Evolutionary conservation across 2,329 filamentous ascomycete species (phyloP).

Genomic region (Penicillium hordei): DNA sequence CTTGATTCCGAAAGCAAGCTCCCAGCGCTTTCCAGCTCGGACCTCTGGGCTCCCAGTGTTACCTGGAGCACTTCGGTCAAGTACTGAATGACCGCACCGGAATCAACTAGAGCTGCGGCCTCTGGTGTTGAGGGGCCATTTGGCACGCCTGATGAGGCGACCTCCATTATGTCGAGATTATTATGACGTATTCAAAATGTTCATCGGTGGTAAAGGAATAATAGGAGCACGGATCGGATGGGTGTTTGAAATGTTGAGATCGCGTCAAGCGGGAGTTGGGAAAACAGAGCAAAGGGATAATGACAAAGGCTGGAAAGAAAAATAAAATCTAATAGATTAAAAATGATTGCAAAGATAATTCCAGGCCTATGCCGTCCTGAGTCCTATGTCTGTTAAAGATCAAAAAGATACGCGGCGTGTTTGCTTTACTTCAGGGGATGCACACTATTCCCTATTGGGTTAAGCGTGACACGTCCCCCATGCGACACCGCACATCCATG

Average conservation of each 20-base stretch:
- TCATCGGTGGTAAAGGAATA: slow-evolving; percentile 34
- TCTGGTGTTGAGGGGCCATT: slow-evolving; percentile 38
- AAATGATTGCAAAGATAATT: slow-evolving; percentile 12
- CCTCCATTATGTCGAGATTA: slow-evolving; percentile 39
- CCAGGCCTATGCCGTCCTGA: slow-evolving; percentile 5
- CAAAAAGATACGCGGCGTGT: slow-evolving; percentile 25
- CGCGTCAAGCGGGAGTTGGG: slow-evolving; percentile 16
- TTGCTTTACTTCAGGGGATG: slow-evolving; percentile 29
- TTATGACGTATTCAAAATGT: slow-evolving; percentile 21
- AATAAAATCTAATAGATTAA: slow-evolving; percentile 21
- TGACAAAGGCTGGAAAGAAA: neutral
- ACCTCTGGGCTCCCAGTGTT: slow-evolving; percentile 70
- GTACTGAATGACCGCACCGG: slow-evolving; percentile 69
- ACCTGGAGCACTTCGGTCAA: slow-evolving; percentile 69
- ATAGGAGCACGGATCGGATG: slow-evolving; percentile 17
- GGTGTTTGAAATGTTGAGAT: slow-evolving; percentile 19
- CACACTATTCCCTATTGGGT: slow-evolving; percentile 15
- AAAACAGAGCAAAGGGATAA: slow-evolving; percentile 3
- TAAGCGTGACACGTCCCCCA: slow-evolving; percentile 21
- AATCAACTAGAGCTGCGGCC: slow-evolving; percentile 54
- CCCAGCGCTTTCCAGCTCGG: slow-evolving; percentile 76
- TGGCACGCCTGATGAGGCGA: slow-evolving; percentile 37
- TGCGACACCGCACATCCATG: slow-evolving; percentile 18
- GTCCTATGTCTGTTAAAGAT: slow-evolving; percentile 6
- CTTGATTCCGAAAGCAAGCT: slow-evolving; percentile 75